phyloP scores from a whole-genome alignment of 306 rosid species.

The Castanea crenata region DNA sequence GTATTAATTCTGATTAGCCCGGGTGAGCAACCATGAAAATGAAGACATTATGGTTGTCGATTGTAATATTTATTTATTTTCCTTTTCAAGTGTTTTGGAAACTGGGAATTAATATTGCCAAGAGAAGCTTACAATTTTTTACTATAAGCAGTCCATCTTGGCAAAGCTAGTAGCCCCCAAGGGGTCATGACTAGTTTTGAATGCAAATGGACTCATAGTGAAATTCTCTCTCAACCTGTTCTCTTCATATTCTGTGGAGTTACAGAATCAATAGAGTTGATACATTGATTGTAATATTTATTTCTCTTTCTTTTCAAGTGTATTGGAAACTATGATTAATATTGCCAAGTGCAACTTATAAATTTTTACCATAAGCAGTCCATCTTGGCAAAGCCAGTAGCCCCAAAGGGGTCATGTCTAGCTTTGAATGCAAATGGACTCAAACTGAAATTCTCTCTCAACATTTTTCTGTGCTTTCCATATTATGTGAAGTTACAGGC shows the following conservation, averaged over 20 bases:
- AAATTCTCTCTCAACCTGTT: constrained; percentile 33
- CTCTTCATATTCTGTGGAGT: constrained; percentile 25
- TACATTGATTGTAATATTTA: constrained; percentile 22
- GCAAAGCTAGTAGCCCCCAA: constrained; percentile 50
- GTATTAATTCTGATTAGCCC: background rate
- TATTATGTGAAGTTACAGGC: constrained; percentile 21
- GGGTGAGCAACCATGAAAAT: background rate
- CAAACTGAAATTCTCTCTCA: background rate
- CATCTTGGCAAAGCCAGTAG: constrained; percentile 48
- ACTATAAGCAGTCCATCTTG: constrained; percentile 55
- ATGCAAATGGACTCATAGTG: constrained; percentile 60
- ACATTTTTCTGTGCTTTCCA: constrained; percentile 25
- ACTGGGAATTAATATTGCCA: background rate
- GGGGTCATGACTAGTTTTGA: constrained; percentile 53
- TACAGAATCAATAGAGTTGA: constrained; percentile 43
- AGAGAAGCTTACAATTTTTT: background rate
- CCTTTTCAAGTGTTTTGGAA: background rate
- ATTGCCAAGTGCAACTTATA: background rate
- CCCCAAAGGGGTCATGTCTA: constrained; percentile 10
- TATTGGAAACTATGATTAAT: background rate
- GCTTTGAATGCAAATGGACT: constrained; percentile 44
- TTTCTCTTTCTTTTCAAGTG: background rate
- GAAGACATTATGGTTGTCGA: background rate
- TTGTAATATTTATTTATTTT: background rate
- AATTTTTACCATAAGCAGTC: constrained; percentile 12